Evolutionary conservation across 257 asterid genomes (phyloP), one percentile per base, ranked within the genome.

Genomic region (Paulownia fortunei): DNA sequence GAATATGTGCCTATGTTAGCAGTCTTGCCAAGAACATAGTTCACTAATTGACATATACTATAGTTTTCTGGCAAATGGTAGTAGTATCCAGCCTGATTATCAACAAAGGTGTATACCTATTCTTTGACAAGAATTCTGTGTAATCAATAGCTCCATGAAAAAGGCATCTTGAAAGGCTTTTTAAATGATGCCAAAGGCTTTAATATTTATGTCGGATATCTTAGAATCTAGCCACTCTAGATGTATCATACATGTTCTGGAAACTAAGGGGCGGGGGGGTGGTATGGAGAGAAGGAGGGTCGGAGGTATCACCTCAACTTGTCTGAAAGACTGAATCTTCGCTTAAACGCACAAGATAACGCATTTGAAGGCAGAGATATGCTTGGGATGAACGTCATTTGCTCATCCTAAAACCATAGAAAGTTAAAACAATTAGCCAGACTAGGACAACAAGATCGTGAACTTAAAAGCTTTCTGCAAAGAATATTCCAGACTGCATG

Each of bases 331-430:
- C 90, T 85, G 81, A 92, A 87, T 78, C 89, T 87, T 71, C 99
- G 88, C 86, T 94, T 94, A 79, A 94, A 93, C 69, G 97, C 90
- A 80, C 92, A 87, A 27, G 96, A 87, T 18, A 95, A 0, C 24
- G 89, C 89, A 81, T 95, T 91, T 58, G 98, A 92, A 59, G 99
- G 99, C 86, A 95, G 80, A 64, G 91, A 89, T 63, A 95, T 83
- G 75, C 86, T 88, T 0, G 99, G 99, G 84, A 91, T 80, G 82
- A 95, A 87, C 18, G 97, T 69, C 92, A 95, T 51, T 89, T 95
- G 94, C 92, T 88, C 96, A 82, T 94, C 99, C 99, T 94, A n/a
- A n/a, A n/a, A 41, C 47, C 47, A 41, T 0, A 41, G 11, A 41
- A 41, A 7, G 13, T 9, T 41, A 41, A 41, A 8, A 1, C 2